Conservation (phyloP, 2,329 filamentous ascomycete genomes). For the Tothia fuscella region DNA sequence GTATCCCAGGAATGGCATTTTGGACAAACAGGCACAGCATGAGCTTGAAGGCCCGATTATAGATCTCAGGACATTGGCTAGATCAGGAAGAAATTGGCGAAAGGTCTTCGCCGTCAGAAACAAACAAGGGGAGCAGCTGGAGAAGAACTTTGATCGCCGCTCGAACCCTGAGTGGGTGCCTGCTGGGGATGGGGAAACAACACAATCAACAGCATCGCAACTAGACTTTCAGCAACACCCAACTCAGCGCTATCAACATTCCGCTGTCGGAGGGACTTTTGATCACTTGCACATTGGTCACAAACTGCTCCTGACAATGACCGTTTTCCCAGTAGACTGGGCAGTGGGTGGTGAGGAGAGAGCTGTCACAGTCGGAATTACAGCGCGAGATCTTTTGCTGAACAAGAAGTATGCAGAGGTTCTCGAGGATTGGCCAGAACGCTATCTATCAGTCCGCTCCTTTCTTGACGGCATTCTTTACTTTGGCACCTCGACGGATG, state of each 20-base stretch:
- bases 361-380: slow-evolving; percentile 71
- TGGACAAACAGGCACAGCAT: neutral
- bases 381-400: slow-evolving; percentile 70
- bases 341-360: slow-evolving; percentile 27
- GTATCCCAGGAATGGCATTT: slow-evolving; percentile 27
- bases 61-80: slow-evolving; percentile 36
- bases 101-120: slow-evolving; percentile 53
- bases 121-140: slow-evolving; percentile 50
- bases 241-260: slow-evolving; percentile 40
- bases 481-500: slow-evolving; percentile 2
- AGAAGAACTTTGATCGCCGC: slow-evolving; percentile 32
- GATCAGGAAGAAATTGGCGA: slow-evolving; percentile 45
- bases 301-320: slow-evolving; percentile 89
- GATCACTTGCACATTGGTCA: slow-evolving; percentile 93
- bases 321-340: slow-evolving; percentile 53
- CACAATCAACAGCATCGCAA: slow-evolving; percentile 2
- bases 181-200: neutral
- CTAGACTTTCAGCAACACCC: no score
- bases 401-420: slow-evolving; percentile 81
- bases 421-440: slow-evolving; percentile 67
- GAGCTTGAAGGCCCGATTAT: slow-evolving; percentile 36
- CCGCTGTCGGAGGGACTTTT: slow-evolving; percentile 86
- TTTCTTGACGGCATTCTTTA: slow-evolving; percentile 54
- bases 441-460: slow-evolving; percentile 55
- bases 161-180: slow-evolving; percentile 21